Evolutionary conservation across 768 basidiomycete species (phyloP).

Genomic region (Tephrocybe rancida): DNA sequence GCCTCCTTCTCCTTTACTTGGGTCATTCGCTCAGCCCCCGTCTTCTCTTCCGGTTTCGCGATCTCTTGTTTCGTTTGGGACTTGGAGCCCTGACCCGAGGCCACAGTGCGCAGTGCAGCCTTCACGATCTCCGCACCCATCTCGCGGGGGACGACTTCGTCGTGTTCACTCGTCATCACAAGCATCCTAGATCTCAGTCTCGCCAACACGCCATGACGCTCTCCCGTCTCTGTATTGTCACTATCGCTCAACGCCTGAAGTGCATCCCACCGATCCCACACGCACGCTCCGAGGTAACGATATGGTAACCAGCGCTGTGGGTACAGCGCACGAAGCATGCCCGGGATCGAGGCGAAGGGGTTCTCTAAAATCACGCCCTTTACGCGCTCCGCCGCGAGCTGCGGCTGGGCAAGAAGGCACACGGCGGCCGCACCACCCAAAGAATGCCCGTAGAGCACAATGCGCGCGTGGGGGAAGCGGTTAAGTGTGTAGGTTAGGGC

Average conservation of each 20-base stretch:
- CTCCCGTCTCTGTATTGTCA: too few species aligned
- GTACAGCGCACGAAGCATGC: slow-evolving; percentile 50
- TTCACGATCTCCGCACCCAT: slow-evolving; percentile 34
- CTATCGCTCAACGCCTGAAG: slow-evolving; percentile 22
- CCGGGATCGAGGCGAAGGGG: slow-evolving; percentile 46
- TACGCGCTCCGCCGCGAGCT: slow-evolving; percentile 21
- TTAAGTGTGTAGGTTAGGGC: slow-evolving; percentile 31
- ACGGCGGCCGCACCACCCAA: slow-evolving; percentile 47
- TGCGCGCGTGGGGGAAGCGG: slow-evolving; percentile 31
- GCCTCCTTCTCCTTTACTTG: background rate
- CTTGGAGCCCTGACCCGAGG: too few species aligned
- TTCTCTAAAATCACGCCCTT: slow-evolving; percentile 51
- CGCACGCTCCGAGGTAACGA: slow-evolving; percentile 44
- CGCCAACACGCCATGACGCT: slow-evolving; percentile 11
- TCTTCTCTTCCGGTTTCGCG: too few species aligned
- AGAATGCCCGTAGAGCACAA: slow-evolving; percentile 50
- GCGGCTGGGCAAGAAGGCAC: slow-evolving; percentile 34
- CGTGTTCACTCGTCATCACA: slow-evolving; percentile 41
- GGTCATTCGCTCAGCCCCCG: too few species aligned
- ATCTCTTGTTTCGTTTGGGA: too few species aligned
- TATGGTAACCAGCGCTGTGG: slow-evolving; percentile 52
- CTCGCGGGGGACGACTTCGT: slow-evolving; percentile 45
- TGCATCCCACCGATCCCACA: slow-evolving; percentile 51
- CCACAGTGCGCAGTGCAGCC: background rate
- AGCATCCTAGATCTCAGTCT: slow-evolving; percentile 28